A percentile compares a stretch with the other conserved stretches of the same genome.
Evolutionary conservation across 2,329 filamentous ascomycete genomes (phyloP).

Genomic region (Metarhizium brunneum): DNA sequence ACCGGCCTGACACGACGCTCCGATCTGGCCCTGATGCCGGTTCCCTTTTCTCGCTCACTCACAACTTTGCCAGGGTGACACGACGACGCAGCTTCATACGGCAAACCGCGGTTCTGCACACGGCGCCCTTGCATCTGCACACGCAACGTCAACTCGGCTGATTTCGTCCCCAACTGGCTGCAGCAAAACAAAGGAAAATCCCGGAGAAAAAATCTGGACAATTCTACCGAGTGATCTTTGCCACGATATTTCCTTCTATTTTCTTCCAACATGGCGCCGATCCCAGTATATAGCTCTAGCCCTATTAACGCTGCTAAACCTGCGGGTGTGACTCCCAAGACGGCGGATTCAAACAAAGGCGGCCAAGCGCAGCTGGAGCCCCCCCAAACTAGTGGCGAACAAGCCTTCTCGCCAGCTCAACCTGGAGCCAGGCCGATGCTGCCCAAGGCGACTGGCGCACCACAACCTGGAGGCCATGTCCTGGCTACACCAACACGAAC

Average conservation of each 20-base stretch:
- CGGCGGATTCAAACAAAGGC: constrained; percentile 11
- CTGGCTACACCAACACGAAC: constrained; percentile 35
- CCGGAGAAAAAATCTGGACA: background rate
- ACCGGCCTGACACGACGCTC: background rate
- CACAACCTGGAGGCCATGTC: constrained; percentile 24
- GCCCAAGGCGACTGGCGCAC: constrained; percentile 32
- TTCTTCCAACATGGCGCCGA: constrained; percentile 44
- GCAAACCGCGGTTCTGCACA: background rate
- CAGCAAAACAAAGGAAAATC: background rate
- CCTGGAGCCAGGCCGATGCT: constrained; percentile 37
- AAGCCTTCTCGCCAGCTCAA: constrained; percentile 31
- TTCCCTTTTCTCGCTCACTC: background rate
- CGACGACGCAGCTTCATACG: background rate
- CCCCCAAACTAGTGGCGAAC: constrained; percentile 8
- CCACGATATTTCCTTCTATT: background rate
- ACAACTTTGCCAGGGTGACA: background rate
- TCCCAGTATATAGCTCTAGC: constrained; percentile 49
- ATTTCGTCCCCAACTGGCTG: background rate
- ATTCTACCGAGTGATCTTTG: background rate
- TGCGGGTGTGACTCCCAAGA: constrained; percentile 38
- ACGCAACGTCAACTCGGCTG: background rate
- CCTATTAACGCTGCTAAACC: constrained; percentile 50
- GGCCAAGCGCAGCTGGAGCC: constrained; percentile 3
- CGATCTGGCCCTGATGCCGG: background rate
- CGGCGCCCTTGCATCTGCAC: background rate